Base-by-base conservation (phyloP, 768 basidiomycete genomes). In the Pleurotus citrinopileatus region DNA sequence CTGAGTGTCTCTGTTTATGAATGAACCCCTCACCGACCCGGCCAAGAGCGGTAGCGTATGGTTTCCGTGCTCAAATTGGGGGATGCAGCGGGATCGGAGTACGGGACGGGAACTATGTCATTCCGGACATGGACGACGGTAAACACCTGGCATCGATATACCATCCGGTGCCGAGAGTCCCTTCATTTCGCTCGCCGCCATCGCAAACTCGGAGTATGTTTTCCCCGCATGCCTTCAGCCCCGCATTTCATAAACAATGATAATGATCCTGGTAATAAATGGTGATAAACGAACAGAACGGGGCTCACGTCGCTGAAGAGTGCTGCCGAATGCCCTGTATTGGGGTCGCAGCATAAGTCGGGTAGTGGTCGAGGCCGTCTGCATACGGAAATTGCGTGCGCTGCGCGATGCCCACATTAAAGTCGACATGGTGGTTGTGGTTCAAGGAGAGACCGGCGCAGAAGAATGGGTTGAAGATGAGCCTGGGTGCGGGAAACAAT, bases 301-400 rank as follows among this genome's bases (percentile, higher is more conserved):
- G 34, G 10, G 27, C 48, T 51, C 48, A 51, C 48, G 48, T 51
- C 48, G 48, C 3, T 51, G 48, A 26, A 51, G 48, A n/a, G 48
- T 51, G 48, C 29, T 51, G 22, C 48, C 48, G n/a, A 51, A 51
- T 9, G 48, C 48, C 48, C 48, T 51, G 48, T 51, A 51, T 37
- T 51, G 48, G 15, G 48, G 48, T 15, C 48, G 48, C 12, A 51
- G 48, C 48, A 51, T 51, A 9, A 51, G 8, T 15, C 48, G 48
- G n/a, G 32, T n/a, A 7, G 48, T 12, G 13, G 19, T 36, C 23
- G 48, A 34, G 4, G 34, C 34, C 8, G 46, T 17, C 6, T 27
- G 46, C 28, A 29, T 27, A 32, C 48, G 48, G 19, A 51, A 37
- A 13, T 20, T 51, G 29, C 48, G 48, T 20, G 48, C 29, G 25